Base-by-base conservation (phyloP, 2,329 filamentous ascomycete genomes). In the Sarocladiaceae sp. region DNA sequence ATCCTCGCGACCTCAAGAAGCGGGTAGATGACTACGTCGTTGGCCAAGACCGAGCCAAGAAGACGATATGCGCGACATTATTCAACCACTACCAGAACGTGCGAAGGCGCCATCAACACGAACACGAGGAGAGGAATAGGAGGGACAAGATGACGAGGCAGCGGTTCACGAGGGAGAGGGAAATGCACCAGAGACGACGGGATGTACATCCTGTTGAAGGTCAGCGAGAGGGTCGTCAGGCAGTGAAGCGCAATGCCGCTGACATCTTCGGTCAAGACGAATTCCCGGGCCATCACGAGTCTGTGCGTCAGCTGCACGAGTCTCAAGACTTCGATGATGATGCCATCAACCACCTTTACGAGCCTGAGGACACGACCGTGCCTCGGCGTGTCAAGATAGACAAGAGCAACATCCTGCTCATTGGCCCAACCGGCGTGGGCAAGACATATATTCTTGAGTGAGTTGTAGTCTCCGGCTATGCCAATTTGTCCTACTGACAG, bases 41-140 rank as follows among this genome's bases (percentile, higher is more conserved):
- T 3, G 93, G 91, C 32, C 93, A 98, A 64, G 88, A 96, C 53
- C 81, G 88, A 48, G 89, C 93, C 13, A 93, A 98, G 73, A 94
- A 95, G 64, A 87, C 90, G 12, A 81, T 97, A 51, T 93, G 88
- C 51, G 84, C 91, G 3, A 89, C 91, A 6, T 86, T 98, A 21
- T 96, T 95, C 69, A 96, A 97, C 59, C 93, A 98, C 61, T 96
- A 97, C 60, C 88, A 96, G 64, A 80, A 87, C 37, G 78, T 95
- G 48, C 82, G 90, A 19, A 77, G 88, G 56, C 74, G 88, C 40
- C 80, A 83, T 47, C 80, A 93, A 52, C 81, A 90, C 45, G 89
- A 95, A 55, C 80, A 87, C 20, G 69, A 75, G 47, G 76, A 81
- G 44, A 67, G 69, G 43, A 72, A 71, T 35, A 53, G 66, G 27